A percentile compares a stretch with the other conserved stretches of the same genome.
Evolutionary conservation across 2,329 filamentous ascomycete species (phyloP).

Genomic region (Botrytis elliptica): DNA sequence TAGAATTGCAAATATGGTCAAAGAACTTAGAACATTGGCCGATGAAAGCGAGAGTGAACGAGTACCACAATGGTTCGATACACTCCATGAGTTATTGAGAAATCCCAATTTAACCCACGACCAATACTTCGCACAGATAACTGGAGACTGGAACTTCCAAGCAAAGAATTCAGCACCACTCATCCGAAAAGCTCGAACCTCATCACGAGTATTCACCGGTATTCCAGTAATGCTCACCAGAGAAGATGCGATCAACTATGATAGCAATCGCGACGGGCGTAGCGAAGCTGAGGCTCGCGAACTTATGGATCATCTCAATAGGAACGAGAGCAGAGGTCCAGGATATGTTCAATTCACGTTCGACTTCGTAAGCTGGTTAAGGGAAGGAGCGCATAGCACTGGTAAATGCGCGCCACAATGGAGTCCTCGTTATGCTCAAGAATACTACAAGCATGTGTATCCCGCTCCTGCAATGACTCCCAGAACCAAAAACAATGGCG

Average conservation of each 20-base stretch:
- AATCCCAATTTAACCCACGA: neutral
- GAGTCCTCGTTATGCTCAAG: neutral
- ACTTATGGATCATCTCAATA: neutral
- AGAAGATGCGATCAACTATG: neutral
- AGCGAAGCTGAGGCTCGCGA: neutral
- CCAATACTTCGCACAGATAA: neutral
- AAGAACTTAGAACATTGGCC: neutral
- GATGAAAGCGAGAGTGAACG: neutral
- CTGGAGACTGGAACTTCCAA: neutral
- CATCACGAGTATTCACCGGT: neutral
- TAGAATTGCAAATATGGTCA: neutral
- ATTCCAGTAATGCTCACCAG: neutral
- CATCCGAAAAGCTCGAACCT: neutral
- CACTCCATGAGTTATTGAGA: neutral
- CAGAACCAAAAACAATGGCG: neutral
- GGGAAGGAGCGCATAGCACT: neutral
- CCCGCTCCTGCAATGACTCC: neutral
- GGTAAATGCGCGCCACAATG: neutral
- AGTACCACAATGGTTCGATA: neutral
- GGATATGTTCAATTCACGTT: constrained; percentile 11
- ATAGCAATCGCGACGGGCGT: neutral
- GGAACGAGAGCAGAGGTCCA: constrained; percentile 10
- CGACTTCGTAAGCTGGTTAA: neutral
- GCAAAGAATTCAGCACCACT: neutral
- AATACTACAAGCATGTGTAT: neutral